Conservation (phyloP, 441 rosid species). For the Gossypium gossypioides region DNA sequence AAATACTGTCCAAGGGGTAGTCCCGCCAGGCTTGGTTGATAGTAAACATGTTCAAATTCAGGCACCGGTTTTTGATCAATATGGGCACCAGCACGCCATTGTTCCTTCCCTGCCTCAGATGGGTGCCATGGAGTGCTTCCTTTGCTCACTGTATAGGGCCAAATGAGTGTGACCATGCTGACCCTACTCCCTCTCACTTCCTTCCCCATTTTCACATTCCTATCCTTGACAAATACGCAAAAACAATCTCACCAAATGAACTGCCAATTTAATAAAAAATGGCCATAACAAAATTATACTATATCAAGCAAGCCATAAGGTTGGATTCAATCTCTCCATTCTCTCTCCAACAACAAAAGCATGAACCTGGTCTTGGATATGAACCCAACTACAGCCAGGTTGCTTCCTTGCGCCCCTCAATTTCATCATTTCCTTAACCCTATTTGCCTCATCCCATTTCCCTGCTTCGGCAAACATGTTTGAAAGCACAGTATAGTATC, state of each 20-base stretch:
- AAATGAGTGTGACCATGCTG: background rate
- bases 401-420: conserved; percentile 27
- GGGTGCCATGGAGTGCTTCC: background rate
- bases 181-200: background rate
- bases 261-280: background rate
- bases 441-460: conserved; percentile 36
- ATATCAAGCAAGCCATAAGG: conserved; percentile 10
- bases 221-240: background rate
- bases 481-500: conserved; percentile 28
- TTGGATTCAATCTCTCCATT: conserved; percentile 17
- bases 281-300: background rate
- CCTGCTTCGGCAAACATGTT: conserved; percentile 36
- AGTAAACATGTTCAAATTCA: background rate
- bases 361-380: conserved; percentile 18
- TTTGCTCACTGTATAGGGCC: background rate
- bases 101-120: background rate
- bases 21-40: background rate
- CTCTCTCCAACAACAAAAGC: conserved; percentile 25
- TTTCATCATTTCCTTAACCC: conserved; percentile 31
- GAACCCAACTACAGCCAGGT: conserved; percentile 40
- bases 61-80: background rate
- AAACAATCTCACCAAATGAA: background rate
- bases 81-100: background rate
- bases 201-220: background rate
- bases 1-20: background rate